Evolutionary conservation across 345 rosid species (phyloP), one percentile per base, ranked within the genome.

Genomic region (Aethionema arabicum): DNA sequence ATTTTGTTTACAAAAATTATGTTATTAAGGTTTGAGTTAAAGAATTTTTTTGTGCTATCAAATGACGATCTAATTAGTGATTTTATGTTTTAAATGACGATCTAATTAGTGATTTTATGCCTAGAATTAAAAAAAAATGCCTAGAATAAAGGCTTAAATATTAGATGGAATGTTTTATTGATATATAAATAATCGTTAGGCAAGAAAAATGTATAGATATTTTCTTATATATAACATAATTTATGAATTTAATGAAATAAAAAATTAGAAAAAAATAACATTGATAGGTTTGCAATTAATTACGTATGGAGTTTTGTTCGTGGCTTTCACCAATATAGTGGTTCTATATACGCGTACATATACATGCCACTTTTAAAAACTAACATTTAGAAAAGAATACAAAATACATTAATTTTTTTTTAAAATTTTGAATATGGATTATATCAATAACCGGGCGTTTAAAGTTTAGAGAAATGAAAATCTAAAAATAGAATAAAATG

Each of bases 301-400:
- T 52, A 60, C 63, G 62, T 65, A 33, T 59, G 76, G 76, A 66
- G 52, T 59, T 65, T 72, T 59, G 67, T 56, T 66, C 47, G 67
- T 72, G 76, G 71, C 76, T 72, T 72, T 72, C 76, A 66, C 76
- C 58, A 53, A 65, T 65, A 65, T 72, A 57, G 72, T 32, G 30
- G 12, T 36, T 59, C 52, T 61, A 66, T 46, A 72, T 12, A 52
- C 32, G 64, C 46, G 61, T 72, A 59, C 70, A 52, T 59, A n/a
- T 59, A 38, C 45, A 21, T 72, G 47, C 30, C 71, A 3, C 62
- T 59, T 72, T 59, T 5, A 53, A 31, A 52, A 52, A 49, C n/a
- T 32, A 5, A 58, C 57, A 60, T 59, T 15, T 29, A 63, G 11
- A 50, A 70, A 15, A 16, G 32, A 8, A 16, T 11, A 16, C 55